Base-by-base conservation (phyloP, 345 rosid genomes). In the Iberis pinnata region DNA sequence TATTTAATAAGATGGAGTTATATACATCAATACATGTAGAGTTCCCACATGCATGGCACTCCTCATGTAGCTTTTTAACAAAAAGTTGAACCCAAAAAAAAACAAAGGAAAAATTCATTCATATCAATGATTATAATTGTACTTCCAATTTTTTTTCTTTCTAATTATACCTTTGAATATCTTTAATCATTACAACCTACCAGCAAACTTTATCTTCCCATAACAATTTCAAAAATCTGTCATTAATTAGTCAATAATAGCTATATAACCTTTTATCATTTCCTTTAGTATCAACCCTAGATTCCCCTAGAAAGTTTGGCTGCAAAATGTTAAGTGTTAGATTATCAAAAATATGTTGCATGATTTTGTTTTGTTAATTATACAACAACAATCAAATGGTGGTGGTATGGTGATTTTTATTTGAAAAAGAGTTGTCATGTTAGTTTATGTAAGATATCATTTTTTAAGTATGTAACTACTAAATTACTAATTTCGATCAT, bases 111-210 rank as follows among this genome's bases (percentile, higher is more conserved):
- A 38, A 19, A 35, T 5, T 41, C 5, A 17, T 17, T 41, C 5
- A 17, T 17, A 18, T 42, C 40, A 56, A 64, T 64, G 57, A 64
- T 56, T 56, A 33, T 17, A 64, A 22, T 32, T 56, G 69, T 56
- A 56, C 52, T 64, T 64, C 33, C 39, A 64, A 56, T 49, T 32
- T 41, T 39, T 64, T 62, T 50, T n/a, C n/a, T 33, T 56, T 41
- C 40, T 40, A 22, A 15, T 56, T 41, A 49, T 40, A 20, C 17
- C 16, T 2, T 46, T 47, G 26, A 16, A 22, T 55, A 55, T 55
- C 37, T 48, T 64, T 64, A 44, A 64, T 48, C 18, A 64, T 56
- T 41, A 33, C 44, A 56, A 32, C 58, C 51, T 64, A 49, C 63
- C 37, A 60, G 48, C 48, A 41, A 40, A 41, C 18, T 60, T 60